phyloP scores from a whole-genome alignment of 257 asterid species.

The Rehmannia glutinosa region DNA sequence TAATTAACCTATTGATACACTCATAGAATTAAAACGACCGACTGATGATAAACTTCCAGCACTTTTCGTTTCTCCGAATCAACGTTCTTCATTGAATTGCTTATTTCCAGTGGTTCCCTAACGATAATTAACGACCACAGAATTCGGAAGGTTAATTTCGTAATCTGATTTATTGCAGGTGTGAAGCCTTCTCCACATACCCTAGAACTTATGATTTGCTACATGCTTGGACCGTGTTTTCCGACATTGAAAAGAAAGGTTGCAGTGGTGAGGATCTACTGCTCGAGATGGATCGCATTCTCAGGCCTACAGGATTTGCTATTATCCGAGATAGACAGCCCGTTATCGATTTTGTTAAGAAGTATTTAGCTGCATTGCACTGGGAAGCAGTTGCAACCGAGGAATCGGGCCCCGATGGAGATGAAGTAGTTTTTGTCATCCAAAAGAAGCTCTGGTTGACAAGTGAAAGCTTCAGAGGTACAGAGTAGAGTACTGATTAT shows the following conservation, averaged over 20 bases:
- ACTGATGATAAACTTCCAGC: no score
- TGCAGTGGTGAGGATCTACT: no score
- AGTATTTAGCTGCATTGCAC: conserved; percentile 68
- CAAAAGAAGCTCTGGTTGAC: conserved; percentile 90
- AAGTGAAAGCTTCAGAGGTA: no score
- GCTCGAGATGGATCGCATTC: conserved; percentile 89
- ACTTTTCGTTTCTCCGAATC: no score
- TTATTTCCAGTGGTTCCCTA: no score
- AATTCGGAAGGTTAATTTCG: no score
- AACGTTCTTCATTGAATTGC: no score
- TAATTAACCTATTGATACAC: no score
- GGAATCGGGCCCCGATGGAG: conserved; percentile 53
- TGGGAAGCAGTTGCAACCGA: conserved; percentile 75
- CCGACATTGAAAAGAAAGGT: conserved; percentile 90
- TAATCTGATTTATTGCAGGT: conserved; percentile 66
- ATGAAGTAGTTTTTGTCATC: conserved; percentile 52
- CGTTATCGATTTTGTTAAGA: conserved; percentile 78
- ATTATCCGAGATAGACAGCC: conserved; percentile 68
- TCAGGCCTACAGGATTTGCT: conserved; percentile 86
- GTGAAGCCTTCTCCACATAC: conserved; percentile 94
- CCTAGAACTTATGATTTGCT: conserved; percentile 90
- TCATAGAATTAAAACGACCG: no score
- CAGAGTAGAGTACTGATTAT: conserved; percentile 40
- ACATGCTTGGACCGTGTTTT: conserved; percentile 82
- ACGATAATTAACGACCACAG: no score